phyloP scores from a whole-genome alignment of 768 basidiomycete genomes.

The Mycena belliarum region DNA sequence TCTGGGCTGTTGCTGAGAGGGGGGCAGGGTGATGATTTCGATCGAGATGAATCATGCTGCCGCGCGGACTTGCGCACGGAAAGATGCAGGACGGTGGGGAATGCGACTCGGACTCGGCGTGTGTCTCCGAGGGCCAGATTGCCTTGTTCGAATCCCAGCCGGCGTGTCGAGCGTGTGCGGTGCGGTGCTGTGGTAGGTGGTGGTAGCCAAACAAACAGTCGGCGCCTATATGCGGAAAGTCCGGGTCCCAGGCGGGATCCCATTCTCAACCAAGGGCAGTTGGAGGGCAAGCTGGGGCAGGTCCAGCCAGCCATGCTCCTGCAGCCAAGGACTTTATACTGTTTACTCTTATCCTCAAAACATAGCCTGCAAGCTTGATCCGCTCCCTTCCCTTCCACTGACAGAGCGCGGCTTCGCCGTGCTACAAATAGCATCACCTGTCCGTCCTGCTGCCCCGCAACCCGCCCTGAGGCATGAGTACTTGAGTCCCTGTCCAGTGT shows the following conservation, averaged over 20 bases:
- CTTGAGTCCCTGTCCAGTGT: no score
- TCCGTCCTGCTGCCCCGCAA: conserved; percentile 5
- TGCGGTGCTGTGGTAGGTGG: no score
- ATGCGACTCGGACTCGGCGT: no score
- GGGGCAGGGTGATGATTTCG: conserved; percentile 42
- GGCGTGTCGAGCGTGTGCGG: no score
- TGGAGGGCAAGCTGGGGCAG: no score
- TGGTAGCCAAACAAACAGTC: conserved; percentile 7
- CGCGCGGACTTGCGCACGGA: not conserved
- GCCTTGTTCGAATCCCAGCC: no score
- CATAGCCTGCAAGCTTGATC: conserved; percentile 16
- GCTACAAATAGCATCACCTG: conserved; percentile 20
- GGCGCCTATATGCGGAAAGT: conserved; percentile 9
- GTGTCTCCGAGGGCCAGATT: no score
- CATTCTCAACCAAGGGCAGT: no score
- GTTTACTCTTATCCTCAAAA: conserved; percentile 7
- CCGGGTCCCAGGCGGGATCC: no score
- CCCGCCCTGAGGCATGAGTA: no score
- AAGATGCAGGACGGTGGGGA: not conserved
- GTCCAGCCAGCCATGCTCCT: no score
- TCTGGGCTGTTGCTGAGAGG: conserved; percentile 37
- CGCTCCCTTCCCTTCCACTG: conserved; percentile 16
- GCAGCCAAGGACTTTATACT: no score
- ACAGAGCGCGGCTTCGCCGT: conserved; percentile 20
- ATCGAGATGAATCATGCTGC: conserved; percentile 54